Conservation (phyloP, 2,329 filamentous ascomycete genomes). For the Chalaropsis ovoidea region DNA sequence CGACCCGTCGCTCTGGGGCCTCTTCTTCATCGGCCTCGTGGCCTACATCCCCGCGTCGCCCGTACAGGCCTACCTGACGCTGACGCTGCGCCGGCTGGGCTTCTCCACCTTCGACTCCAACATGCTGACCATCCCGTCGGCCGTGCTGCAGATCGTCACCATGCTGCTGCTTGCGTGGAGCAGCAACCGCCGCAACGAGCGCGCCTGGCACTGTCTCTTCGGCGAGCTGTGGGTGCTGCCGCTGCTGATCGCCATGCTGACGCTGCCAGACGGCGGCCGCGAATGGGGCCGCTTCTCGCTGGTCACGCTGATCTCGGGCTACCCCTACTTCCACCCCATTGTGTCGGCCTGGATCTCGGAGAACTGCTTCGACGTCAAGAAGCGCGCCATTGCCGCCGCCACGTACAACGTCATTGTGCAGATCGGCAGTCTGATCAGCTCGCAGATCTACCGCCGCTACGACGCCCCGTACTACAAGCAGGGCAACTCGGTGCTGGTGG, state of each 20-base stretch:
- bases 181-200: conserved; percentile 31
- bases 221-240: conserved; percentile 33
- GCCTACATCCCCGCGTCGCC: conserved; percentile 28
- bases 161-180: conserved; percentile 30
- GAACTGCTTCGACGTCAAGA: conserved; percentile 53
- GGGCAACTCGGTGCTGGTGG: conserved; percentile 36
- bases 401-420: conserved; percentile 39
- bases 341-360: conserved; percentile 42
- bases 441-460: conserved; percentile 41
- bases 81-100: conserved; percentile 28
- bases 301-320: conserved; percentile 31
- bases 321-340: conserved; percentile 37
- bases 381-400: conserved; percentile 51
- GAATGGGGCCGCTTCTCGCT: conserved; percentile 31
- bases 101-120: conserved; percentile 44
- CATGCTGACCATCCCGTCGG: conserved; percentile 44
- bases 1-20: conserved; percentile 48
- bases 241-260: conserved; percentile 31
- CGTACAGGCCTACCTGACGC: conserved; percentile 29
- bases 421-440: conserved; percentile 37
- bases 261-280: conserved; percentile 29
- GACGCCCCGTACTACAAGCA: conserved; percentile 37
- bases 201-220: conserved; percentile 30
- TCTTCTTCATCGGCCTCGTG: conserved; percentile 35
- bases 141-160: conserved; percentile 25